A percentile compares a stretch with the other conserved stretches of the same genome.
Conservation (phyloP, 495 filamentous ascomycete genomes). For the Xylaria castorea region DNA sequence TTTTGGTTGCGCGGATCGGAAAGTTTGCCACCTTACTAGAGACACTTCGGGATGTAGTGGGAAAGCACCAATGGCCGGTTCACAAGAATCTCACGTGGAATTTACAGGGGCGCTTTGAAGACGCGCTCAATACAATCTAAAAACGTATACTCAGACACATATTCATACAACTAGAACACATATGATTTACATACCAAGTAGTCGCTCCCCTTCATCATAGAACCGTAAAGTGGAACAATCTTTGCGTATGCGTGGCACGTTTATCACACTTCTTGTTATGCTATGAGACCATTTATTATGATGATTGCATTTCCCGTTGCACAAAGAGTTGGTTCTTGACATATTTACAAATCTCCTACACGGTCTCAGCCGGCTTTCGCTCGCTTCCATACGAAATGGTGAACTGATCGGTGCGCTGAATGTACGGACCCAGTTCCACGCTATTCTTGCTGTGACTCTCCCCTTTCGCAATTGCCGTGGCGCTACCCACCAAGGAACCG, state of each 20-base stretch:
- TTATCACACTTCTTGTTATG: background rate
- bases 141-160: background rate
- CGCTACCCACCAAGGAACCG: background rate
- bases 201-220: background rate
- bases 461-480: background rate
- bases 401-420: background rate
- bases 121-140: background rate
- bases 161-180: background rate
- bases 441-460: background rate
- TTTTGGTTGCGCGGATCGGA: background rate
- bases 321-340: background rate
- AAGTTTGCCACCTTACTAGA: background rate
- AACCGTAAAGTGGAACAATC: background rate
- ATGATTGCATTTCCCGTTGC: background rate
- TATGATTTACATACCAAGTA: background rate
- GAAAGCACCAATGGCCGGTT: background rate
- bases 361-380: background rate
- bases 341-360: background rate
- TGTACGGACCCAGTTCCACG: background rate
- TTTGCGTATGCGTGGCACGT: background rate
- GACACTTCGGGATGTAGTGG: background rate
- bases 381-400: background rate
- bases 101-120: background rate
- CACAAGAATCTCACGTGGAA: background rate
- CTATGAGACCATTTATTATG: background rate